phyloP scores from a whole-genome alignment of 1,139 yeast species.

The Ashbya aceris region DNA sequence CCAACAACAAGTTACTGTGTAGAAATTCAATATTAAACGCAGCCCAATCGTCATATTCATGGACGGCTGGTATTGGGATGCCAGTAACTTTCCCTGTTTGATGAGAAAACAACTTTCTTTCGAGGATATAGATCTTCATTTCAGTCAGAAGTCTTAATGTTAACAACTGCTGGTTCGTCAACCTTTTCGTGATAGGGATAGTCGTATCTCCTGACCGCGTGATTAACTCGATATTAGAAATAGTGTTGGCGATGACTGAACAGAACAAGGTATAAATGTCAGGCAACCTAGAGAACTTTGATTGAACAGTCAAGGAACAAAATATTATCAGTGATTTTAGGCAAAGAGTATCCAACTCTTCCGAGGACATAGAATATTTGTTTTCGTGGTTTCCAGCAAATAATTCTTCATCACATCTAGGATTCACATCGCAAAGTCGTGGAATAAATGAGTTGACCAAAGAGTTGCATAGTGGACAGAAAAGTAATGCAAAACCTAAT shows the following conservation, averaged over 20 bases:
- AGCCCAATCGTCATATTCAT: constrained; percentile 8
- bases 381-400: constrained; percentile 5
- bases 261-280: constrained; percentile 8
- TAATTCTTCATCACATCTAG: constrained; percentile 8
- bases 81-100: not conserved
- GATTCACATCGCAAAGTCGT: constrained; percentile 2
- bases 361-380: not conserved
- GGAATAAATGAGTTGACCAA: constrained; percentile 81
- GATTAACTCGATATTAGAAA: constrained; percentile 19
- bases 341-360: constrained; percentile 9
- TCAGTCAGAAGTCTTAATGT: constrained; percentile 18
- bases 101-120: not conserved
- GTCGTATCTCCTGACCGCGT: constrained; percentile 8
- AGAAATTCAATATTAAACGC: constrained; percentile 6
- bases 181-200: constrained; percentile 3
- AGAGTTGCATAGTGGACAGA: constrained; percentile 88
- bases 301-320: constrained; percentile 2
- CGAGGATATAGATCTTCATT: constrained; percentile 8
- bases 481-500: constrained; percentile 57
- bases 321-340: constrained; percentile 16
- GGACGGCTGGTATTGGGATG: not conserved
- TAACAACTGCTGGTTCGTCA: constrained; percentile 17
- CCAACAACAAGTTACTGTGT: constrained; percentile 9
- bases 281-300: constrained; percentile 2
- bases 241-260: constrained; percentile 15